These are phyloP conservation scores for Komagataella ulmi DNA, from an alignment of 805 yeast species.

Conservation along the genomic window DNA sequence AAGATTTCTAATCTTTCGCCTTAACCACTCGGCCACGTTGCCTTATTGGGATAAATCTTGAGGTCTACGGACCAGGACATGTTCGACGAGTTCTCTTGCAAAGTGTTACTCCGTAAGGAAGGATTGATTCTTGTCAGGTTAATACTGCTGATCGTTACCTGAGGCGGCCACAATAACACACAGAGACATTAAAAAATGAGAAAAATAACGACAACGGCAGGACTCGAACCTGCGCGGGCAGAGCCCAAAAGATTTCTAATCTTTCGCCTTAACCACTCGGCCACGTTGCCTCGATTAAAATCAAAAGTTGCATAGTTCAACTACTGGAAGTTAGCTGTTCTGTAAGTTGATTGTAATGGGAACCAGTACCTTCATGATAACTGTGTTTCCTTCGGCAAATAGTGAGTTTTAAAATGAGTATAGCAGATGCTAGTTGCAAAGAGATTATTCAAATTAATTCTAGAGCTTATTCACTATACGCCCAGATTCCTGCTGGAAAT, in stretches of 20 bases:
- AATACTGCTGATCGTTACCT: too few relatives aligned
- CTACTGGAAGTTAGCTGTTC: not conserved
- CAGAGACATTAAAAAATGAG: not conserved
- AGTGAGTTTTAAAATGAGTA: too few relatives aligned
- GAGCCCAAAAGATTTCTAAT: constrained; percentile 29
- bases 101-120: too few relatives aligned
- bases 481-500: too few relatives aligned
- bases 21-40: constrained; percentile 51
- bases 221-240: constrained; percentile 7
- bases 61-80: not conserved
- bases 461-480: too few relatives aligned
- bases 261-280: constrained; percentile 61
- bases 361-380: too few relatives aligned
- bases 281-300: constrained; percentile 15
- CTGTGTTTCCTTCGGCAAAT: too few relatives aligned
- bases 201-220: constrained; percentile 4
- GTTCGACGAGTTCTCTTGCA: not conserved
- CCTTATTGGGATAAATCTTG: constrained; percentile 6
- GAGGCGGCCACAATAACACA: too few relatives aligned
- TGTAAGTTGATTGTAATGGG: too few relatives aligned
- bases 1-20: constrained; percentile 50
- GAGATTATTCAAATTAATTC: too few relatives aligned
- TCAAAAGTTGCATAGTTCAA: not conserved
- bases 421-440: too few relatives aligned
- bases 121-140: too few relatives aligned